Evolutionary conservation across 1,284 basidiomycete species (phyloP).

Genomic region (Exobasidium rhododendri): DNA sequence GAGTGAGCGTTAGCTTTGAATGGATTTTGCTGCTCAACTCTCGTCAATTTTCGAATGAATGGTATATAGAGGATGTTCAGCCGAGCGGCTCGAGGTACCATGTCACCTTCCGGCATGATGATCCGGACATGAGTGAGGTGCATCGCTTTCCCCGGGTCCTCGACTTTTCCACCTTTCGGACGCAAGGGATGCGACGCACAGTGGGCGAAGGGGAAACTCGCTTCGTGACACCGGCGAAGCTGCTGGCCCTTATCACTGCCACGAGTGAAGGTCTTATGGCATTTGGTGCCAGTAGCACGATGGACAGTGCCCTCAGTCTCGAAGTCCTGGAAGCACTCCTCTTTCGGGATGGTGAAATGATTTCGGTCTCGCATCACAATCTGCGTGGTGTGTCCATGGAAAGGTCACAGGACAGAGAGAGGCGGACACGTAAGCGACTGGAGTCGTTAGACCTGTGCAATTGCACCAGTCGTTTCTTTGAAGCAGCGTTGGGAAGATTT

Average conservation of each 20-base stretch:
- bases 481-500: slow-evolving; percentile 76
- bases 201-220: slow-evolving; percentile 85
- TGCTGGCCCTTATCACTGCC: slow-evolving; percentile 57
- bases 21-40: too few relatives aligned
- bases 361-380: slow-evolving; percentile 27
- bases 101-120: slow-evolving; percentile 30
- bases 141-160: slow-evolving; percentile 41
- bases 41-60: too few relatives aligned
- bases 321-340: slow-evolving; percentile 51
- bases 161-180: slow-evolving; percentile 83
- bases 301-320: slow-evolving; percentile 50
- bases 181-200: slow-evolving; percentile 87
- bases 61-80: neutral
- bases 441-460: slow-evolving; percentile 90
- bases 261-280: slow-evolving; percentile 42
- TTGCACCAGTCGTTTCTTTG: slow-evolving; percentile 84
- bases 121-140: slow-evolving; percentile 20
- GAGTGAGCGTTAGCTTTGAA: too few relatives aligned
- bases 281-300: slow-evolving; percentile 49
- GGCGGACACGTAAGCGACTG: slow-evolving; percentile 56
- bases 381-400: slow-evolving; percentile 50
- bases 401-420: slow-evolving; percentile 12
- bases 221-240: slow-evolving; percentile 84
- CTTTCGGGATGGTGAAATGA: slow-evolving; percentile 47
- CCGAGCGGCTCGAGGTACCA: slow-evolving; percentile 22